Percentiles rank a stretch among this genome's conserved stretches.
These are phyloP conservation scores for Prunella vulgaris DNA, from an alignment of 257 asterid species.

Conservation along the genomic window DNA sequence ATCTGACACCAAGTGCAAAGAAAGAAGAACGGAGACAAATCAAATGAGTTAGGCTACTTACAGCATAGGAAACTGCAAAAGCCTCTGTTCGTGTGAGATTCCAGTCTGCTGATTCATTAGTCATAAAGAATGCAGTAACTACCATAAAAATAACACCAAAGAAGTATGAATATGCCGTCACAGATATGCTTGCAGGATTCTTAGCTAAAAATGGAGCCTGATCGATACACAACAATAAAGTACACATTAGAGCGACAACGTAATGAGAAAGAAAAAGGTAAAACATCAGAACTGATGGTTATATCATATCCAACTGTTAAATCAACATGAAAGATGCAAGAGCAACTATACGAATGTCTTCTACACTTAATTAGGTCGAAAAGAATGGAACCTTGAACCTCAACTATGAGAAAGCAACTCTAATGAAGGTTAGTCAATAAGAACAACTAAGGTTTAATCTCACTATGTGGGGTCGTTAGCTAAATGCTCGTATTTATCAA, in stretches of 20 bases:
- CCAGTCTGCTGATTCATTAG: conserved; percentile 70
- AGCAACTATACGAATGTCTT: not conserved
- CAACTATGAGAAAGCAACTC: not conserved
- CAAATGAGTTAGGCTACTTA: conserved; percentile 38
- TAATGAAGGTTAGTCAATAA: not conserved
- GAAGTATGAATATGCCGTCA: conserved; percentile 82
- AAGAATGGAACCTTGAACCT: not conserved
- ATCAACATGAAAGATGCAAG: not conserved
- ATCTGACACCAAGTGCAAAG: no score
- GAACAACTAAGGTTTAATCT: not conserved
- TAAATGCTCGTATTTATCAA: not conserved
- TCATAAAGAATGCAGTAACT: conserved; percentile 46
- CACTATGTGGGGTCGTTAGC: not conserved
- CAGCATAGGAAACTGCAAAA: conserved; percentile 85
- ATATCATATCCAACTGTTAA: not conserved
- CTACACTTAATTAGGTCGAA: no score
- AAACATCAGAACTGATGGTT: not conserved
- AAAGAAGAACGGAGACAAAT: not conserved
- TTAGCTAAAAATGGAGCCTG: conserved; percentile 86
- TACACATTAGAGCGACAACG: conserved; percentile 11
- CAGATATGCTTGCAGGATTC: conserved; percentile 87
- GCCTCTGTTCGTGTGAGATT: conserved; percentile 60
- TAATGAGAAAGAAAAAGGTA: not conserved
- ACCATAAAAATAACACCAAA: conserved; percentile 74
- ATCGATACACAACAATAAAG: not conserved